phyloP scores from a whole-genome alignment of 768 basidiomycete species.

The Pleurotus pulmonarius region DNA sequence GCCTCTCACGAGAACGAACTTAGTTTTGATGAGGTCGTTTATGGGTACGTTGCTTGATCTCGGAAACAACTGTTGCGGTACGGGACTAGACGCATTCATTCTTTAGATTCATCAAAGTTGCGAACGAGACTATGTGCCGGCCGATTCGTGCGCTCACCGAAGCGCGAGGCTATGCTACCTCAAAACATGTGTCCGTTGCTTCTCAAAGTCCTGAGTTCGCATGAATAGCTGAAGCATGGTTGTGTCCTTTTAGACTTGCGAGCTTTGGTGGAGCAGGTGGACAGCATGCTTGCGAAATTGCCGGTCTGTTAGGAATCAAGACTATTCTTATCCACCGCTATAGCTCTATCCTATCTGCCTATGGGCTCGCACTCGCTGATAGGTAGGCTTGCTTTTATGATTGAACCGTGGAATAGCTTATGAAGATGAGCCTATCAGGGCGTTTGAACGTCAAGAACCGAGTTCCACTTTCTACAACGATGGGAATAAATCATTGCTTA shows the following conservation, averaged over 20 bases:
- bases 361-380: conserved; percentile 90
- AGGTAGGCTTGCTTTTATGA: conserved; percentile 27
- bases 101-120: conserved; percentile 86
- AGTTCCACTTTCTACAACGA: conserved; percentile 74
- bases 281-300: conserved; percentile 93
- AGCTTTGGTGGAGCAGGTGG: conserved; percentile 91
- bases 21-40: conserved; percentile 80
- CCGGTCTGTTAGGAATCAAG: conserved; percentile 78
- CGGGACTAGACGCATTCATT: not conserved
- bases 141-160: conserved; percentile 92
- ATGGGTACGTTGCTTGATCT: conserved; percentile 52
- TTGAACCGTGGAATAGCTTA: not conserved
- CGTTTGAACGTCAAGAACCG: conserved; percentile 86
- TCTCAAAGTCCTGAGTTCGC: not conserved
- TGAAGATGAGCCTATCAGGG: conserved; percentile 39
- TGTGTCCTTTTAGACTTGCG: conserved; percentile 52
- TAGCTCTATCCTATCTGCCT: conserved; percentile 91
- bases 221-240: conserved; percentile 3
- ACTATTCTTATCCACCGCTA: conserved; percentile 87
- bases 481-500: conserved; percentile 50
- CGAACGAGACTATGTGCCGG: conserved; percentile 94
- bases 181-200: conserved; percentile 57
- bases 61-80: no score
- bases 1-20: conserved; percentile 54
- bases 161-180: conserved; percentile 80